Evolutionary conservation across 352 stramenopile species (phyloP).

Genomic region (Sclerospora graminicola): DNA sequence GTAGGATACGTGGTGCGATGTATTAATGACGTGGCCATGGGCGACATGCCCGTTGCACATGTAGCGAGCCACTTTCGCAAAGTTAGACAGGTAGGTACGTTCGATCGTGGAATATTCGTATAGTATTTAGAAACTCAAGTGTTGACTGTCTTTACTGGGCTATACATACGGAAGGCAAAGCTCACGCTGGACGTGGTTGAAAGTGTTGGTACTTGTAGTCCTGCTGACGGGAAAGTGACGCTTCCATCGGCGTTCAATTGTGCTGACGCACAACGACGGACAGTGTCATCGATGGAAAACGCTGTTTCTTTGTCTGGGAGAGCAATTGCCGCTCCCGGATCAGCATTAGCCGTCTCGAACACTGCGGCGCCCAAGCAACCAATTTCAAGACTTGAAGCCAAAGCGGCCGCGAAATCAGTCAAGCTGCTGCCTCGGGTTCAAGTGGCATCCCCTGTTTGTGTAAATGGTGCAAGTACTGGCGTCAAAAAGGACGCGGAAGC

Average conservation of each 20-base stretch:
- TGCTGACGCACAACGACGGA: background rate
- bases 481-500: background rate
- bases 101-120: no score
- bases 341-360: conserved; percentile 12
- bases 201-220: background rate
- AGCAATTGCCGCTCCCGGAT: conserved; percentile 24
- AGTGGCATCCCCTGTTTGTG: background rate
- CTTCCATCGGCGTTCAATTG: background rate
- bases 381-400: conserved; percentile 5
- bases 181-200: conserved; percentile 21
- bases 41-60: conserved; percentile 22
- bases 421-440: background rate
- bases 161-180: conserved; percentile 8
- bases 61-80: conserved; percentile 41
- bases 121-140: no score
- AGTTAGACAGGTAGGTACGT: conserved; percentile 14
- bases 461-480: background rate
- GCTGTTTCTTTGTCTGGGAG: conserved; percentile 11
- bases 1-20: conserved; percentile 31
- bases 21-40: conserved; percentile 29
- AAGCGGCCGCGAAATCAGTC: conserved; percentile 12
- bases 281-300: conserved; percentile 1
- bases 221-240: conserved; percentile 1
- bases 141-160: no score
- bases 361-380: conserved; percentile 7